A percentile compares a stretch with the other conserved stretches of the same genome.
phyloP scores from a whole-genome alignment of 208 protist species.

The Leishmania braziliensis region DNA sequence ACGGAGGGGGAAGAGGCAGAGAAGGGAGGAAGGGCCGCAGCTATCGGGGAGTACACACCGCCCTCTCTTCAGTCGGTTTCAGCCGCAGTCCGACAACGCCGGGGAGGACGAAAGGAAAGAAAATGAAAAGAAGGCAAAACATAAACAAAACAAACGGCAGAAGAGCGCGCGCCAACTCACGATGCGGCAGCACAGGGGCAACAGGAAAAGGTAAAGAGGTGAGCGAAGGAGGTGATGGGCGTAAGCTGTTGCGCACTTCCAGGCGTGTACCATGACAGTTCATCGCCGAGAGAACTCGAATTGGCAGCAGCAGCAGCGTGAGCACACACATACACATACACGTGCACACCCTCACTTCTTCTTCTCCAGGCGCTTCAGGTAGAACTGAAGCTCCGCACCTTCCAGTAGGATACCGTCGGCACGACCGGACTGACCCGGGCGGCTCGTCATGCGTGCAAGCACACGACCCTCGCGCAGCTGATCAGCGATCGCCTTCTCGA shows the following conservation, averaged over 20 bases:
- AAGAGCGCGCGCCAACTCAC: neutral
- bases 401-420: slow-evolving; percentile 99
- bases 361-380: slow-evolving; percentile 97
- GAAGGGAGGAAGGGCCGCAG: neutral
- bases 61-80: neutral
- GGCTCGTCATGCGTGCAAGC: slow-evolving; percentile 95
- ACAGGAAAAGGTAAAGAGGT: neutral
- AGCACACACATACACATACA: neutral
- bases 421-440: slow-evolving; percentile 98
- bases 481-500: slow-evolving; percentile 86
- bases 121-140: neutral
- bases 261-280: too few relatives aligned
- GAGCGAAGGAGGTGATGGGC: neutral
- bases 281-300: too few relatives aligned
- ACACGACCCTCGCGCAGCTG: slow-evolving; percentile 96
- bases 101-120: neutral
- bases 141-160: neutral
- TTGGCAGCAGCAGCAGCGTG: neutral
- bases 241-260: neutral
- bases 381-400: slow-evolving; percentile 99
- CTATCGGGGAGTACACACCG: neutral
- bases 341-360: slow-evolving; percentile 92
- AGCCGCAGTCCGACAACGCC: neutral
- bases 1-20: neutral
- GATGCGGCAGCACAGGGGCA: too few relatives aligned